Conservation (phyloP, 352 stramenopile genomes). For the Proteromonas lacertae region DNA sequence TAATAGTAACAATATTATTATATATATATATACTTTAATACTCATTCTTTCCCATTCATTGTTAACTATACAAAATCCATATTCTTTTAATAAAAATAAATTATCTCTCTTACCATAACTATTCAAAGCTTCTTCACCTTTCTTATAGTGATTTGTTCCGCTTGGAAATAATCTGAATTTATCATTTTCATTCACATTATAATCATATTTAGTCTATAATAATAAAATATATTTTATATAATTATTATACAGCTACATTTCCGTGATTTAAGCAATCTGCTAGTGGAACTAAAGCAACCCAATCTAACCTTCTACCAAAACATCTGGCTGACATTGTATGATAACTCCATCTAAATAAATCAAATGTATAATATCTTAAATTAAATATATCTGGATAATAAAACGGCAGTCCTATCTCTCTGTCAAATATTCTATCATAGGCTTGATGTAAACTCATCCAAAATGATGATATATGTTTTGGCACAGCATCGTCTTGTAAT, state of each 20-base stretch:
- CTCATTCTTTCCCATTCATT: conserved; percentile 35
- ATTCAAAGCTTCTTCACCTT: conserved; percentile 42
- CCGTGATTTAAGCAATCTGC: conserved; percentile 55
- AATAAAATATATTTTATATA: conserved; percentile 21
- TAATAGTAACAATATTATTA: too few species aligned
- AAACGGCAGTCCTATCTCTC: conserved; percentile 12
- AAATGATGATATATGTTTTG: conserved; percentile 1
- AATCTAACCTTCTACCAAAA: conserved; percentile 44
- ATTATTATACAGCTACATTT: conserved; percentile 50
- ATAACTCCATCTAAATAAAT: conserved; percentile 35
- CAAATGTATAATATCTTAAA: conserved; percentile 17
- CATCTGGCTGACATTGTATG: conserved; percentile 47
- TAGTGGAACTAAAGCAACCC: conserved; percentile 49
- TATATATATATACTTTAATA: too few species aligned
- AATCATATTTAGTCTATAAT: neutral
- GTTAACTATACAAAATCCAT: conserved; percentile 42
- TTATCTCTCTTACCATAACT: conserved; percentile 45
- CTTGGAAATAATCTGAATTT: conserved; percentile 26
- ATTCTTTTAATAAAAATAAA: conserved; percentile 43
- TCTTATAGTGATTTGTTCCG: conserved; percentile 16
- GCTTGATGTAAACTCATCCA: conserved; percentile 9
- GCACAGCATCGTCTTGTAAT: conserved; percentile 24
- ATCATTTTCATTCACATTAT: conserved; percentile 7
- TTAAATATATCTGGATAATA: conserved; percentile 15
- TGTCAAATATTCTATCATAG: conserved; percentile 18